Evolutionary conservation across 805 yeast genomes (phyloP), one percentile per base, ranked within the genome.

Genomic region (Isabelozyma heimii): DNA sequence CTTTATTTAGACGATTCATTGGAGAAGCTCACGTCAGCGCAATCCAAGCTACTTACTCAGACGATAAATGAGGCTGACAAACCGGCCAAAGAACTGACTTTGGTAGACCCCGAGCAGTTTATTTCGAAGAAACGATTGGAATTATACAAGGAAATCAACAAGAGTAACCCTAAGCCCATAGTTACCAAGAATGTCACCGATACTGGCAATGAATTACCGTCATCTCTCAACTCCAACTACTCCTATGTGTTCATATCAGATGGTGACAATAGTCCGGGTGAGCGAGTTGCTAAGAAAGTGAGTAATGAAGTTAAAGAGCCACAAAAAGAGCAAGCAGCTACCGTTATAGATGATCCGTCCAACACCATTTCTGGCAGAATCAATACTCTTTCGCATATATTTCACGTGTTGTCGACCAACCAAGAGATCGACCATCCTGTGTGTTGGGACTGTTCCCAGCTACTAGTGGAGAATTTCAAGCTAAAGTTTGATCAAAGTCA

Each of bases 401-500:
- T 89, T 62, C 85, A 86, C 52, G 74, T 87, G 1, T 66, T 92
- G 5, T 85, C 94, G 0, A 55, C 54, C 12, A 85, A 87, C 52
- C 84, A 85, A 45, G 90, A 85, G 51, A 77, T 92, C 13, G 95
- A 89, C 53, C 77, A 72, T 59, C 99, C 99, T 0, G 82, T 94
- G 13, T 92, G 98, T 58, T 76, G 77, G 20, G 97, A 91, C 41
- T 94, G 99, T 65, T 87, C 94, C 6, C 81, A 77, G 40, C 63
- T 77, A 16, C 66, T 92, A 24, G 72, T 87, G 9, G 83, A 80
- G 8, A 84, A 84, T 48, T 75, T 90, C 63, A 85, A 84, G 58
- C 63, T 71, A 10, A 84, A 84, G 55, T 87, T 87, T 62, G 92
- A 87, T 51, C 87, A 82, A 47, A 79, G 85, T 5, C 80, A 86